Percentiles rank a stretch among this genome's conserved stretches.
Evolutionary conservation across 202 grass and related monocot species (phyloP).

Genomic region (Zoysia matrella): DNA sequence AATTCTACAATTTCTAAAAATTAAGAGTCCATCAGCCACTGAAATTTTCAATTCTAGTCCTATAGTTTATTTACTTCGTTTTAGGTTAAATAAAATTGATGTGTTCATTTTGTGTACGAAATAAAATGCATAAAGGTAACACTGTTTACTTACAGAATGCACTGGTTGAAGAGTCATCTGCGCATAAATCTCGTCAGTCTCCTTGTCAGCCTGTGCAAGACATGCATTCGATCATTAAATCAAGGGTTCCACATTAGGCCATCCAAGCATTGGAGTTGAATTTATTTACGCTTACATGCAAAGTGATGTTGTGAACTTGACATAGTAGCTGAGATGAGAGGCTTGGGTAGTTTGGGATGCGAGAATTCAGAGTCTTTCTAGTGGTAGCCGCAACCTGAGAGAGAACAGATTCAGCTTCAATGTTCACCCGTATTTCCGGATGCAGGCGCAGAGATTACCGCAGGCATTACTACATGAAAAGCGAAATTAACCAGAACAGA

Average conservation of each 20-base stretch:
- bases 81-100: neutral
- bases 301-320: conserved; percentile 88
- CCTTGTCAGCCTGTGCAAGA: conserved; percentile 81
- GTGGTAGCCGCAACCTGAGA: conserved; percentile 89
- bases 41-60: neutral
- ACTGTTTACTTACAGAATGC: conserved; percentile 67
- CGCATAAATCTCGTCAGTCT: conserved; percentile 94
- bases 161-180: conserved; percentile 98
- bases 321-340: conserved; percentile 92
- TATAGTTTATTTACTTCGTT: neutral
- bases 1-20: neutral
- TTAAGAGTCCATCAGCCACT: neutral
- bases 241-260: neutral
- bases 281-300: conserved; percentile 63
- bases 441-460: neutral
- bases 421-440: too few species aligned
- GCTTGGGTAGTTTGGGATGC: conserved; percentile 87
- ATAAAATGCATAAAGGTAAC: conserved; percentile 13
- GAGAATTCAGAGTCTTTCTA: conserved; percentile 73
- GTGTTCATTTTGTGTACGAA: neutral
- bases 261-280: neutral
- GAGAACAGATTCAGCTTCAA: conserved; percentile 6
- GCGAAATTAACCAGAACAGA: neutral
- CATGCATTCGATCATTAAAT: neutral
- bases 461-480: neutral